Base-by-base conservation (phyloP, 2,329 filamentous ascomycete species). In the Chalaropsis thielavioides region DNA sequence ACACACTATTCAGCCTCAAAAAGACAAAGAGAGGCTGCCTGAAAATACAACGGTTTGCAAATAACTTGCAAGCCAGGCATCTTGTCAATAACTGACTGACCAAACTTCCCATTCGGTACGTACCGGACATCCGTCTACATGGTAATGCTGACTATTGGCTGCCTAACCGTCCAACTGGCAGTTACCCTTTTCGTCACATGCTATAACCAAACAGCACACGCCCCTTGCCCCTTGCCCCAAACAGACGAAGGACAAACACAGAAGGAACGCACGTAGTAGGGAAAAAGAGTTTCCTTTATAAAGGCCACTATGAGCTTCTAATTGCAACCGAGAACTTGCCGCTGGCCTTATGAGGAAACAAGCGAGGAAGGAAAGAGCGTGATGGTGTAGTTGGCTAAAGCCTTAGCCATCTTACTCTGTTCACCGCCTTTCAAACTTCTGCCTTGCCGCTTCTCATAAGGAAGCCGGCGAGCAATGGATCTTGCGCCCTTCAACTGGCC, bases 311-410 rank as follows among this genome's bases (percentile, higher is more conserved):
- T 19, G n/a, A 44, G 43, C 17, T 35, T 24, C 44, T 62, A 49
- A 44, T 49, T 46, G 17, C 61, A 62, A 62, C 61, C 61, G 44
- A 62, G 27, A 41, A 62, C 61, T 49, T 19, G 24, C 41, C 44
- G 61, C 54, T 38, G 54, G 54, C 54, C 54, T 58, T 17, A 58
- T 13, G 54, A 58, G 54, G 54, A 58, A 58, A 58, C 54, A 58
- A 38, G 54, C 54, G 31, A 31, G 54, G 27, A 38, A n/a, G 54
- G 54, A 58, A 58, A 58, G 54, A 13, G 31, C 27, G 54, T 58
- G 54, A 58, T 58, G 54, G 54, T 19, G 54, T 38, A 58, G 54
- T 58, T 58, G 54, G 54, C 54, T 58, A 58, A 58, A n/a, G 27
- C 10, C 15, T 58, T 58, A 38, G 54, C 54, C 31, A 58, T 38